These are phyloP conservation scores for Lactifluus pinguis DNA, from an alignment of 768 basidiomycete genomes.

Conservation along the genomic window DNA sequence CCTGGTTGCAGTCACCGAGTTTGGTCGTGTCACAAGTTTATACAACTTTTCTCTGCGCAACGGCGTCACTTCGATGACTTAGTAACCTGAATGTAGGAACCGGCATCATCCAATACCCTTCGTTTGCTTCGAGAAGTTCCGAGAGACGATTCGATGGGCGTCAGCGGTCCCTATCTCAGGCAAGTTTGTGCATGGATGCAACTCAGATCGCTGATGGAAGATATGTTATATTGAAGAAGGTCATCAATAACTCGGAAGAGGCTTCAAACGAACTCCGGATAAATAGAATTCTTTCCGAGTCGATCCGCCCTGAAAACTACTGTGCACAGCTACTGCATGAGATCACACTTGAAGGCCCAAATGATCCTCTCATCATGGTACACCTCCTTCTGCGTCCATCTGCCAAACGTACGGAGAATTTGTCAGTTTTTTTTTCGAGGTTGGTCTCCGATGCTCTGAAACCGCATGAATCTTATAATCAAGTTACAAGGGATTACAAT, in stretches of 20 bases:
- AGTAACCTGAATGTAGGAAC: too few species aligned
- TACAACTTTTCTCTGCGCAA: too few species aligned
- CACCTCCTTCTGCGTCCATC: conserved; percentile 23
- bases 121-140: too few species aligned
- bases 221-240: not conserved
- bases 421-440: conserved; percentile 20
- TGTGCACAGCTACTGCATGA: not conserved
- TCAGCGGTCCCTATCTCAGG: too few species aligned
- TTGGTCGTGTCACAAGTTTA: too few species aligned
- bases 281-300: not conserved
- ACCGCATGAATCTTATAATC: conserved; percentile 17
- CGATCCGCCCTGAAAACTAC: not conserved
- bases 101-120: too few species aligned
- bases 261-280: not conserved
- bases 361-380: conserved; percentile 13
- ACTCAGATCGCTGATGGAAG: not conserved
- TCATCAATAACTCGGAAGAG: not conserved
- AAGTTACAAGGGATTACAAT: conserved; percentile 15
- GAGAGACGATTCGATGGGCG: too few species aligned
- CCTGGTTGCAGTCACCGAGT: too few species aligned
- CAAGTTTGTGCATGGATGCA: not conserved
- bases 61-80: not conserved
- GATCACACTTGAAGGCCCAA: not conserved
- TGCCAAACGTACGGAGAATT: conserved; percentile 19
- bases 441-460: not conserved